These are phyloP conservation scores for Yueomyces sp. DNA, from an alignment of 805 yeast species.

Conservation along the genomic window DNA sequence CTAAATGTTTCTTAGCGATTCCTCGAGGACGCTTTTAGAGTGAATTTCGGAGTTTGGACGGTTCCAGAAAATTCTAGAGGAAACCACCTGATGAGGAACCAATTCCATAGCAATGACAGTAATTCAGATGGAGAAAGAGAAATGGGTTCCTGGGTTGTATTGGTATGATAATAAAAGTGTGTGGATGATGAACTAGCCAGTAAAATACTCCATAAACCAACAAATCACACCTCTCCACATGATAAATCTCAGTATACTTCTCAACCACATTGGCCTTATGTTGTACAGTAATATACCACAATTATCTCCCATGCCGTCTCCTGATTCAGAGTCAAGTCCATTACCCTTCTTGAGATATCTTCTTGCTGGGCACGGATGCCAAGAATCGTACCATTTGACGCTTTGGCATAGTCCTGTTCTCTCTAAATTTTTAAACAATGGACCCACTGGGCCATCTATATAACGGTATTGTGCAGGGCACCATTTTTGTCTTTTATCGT, in stretches of 20 bases:
- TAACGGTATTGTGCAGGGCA: constrained; percentile 82
- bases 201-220: constrained; percentile 33
- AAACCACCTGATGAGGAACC: too few species aligned
- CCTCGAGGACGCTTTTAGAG: too few species aligned
- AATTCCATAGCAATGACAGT: too few species aligned
- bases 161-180: too few species aligned
- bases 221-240: constrained; percentile 57
- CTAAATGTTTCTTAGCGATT: too few species aligned
- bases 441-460: constrained; percentile 91
- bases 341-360: constrained; percentile 65
- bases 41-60: too few species aligned
- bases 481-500: constrained; percentile 74
- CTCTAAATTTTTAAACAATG: constrained; percentile 60
- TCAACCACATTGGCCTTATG: constrained; percentile 39
- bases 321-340: constrained; percentile 63
- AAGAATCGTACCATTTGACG: constrained; percentile 85
- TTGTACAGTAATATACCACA: constrained; percentile 56
- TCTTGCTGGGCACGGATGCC: constrained; percentile 72
- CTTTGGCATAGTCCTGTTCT: constrained; percentile 69
- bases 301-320: constrained; percentile 47
- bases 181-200: constrained; percentile 12
- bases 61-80: too few species aligned
- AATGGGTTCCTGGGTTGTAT: too few species aligned
- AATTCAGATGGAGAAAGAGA: too few species aligned
- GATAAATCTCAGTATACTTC: constrained; percentile 32